Evolutionary conservation across 2,329 filamentous ascomycete species (phyloP).

Genomic region (Thielaviopsis populi): DNA sequence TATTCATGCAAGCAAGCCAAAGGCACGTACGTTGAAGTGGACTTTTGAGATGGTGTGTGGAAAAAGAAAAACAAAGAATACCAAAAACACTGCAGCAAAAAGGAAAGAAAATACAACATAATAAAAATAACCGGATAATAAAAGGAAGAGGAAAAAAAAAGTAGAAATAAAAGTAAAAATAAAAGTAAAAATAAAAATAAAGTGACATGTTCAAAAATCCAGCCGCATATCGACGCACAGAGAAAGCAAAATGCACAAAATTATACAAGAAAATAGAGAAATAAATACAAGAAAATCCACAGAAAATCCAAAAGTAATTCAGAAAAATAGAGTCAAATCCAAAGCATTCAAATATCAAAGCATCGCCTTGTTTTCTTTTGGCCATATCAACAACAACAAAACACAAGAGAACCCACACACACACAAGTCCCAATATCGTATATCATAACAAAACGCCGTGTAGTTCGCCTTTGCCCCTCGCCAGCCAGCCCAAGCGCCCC

Average conservation of each 20-base stretch:
- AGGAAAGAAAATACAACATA: too few relatives aligned
- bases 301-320: neutral
- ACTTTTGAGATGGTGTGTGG: too few relatives aligned
- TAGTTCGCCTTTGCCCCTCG: neutral
- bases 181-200: too few relatives aligned
- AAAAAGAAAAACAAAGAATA: neutral
- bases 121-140: too few relatives aligned
- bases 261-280: neutral
- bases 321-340: neutral
- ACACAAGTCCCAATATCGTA: constrained; percentile 13
- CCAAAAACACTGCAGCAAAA: too few relatives aligned
- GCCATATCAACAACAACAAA: neutral
- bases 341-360: neutral
- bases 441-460: constrained; percentile 16
- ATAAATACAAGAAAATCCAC: neutral
- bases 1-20: neutral
- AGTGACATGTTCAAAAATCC: too few relatives aligned
- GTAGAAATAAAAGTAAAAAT: too few relatives aligned
- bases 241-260: too few relatives aligned
- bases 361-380: constrained; percentile 5
- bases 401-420: neutral
- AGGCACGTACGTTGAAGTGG: neutral
- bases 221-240: too few relatives aligned
- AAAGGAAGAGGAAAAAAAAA: too few relatives aligned
- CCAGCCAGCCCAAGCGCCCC: neutral